Evolutionary conservation across 805 yeast genomes (phyloP), one percentile per base, ranked within the genome.

Genomic region (Diddensiella caesifluorescens): DNA sequence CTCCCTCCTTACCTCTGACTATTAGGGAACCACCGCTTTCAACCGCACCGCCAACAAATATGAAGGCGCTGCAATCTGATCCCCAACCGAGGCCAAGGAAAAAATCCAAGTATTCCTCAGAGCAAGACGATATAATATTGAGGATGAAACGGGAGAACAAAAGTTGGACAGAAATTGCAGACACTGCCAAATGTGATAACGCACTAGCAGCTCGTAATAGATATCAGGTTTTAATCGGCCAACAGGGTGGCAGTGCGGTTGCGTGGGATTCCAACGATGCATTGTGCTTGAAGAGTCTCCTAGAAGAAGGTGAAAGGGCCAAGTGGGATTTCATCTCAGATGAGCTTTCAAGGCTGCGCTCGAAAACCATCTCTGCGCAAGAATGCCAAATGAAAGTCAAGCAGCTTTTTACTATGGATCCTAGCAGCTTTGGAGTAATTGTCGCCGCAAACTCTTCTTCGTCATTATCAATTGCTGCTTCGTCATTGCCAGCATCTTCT

Each of bases 181-280:
- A 77, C 41, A 62, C 67, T 2, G 73, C 85, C 2, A 70, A 73
- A 3, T 81, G 82, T 22, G 83, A 79, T 5, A 73, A 79, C 31
- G 79, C 75, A 45, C 62, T 83, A 29, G 86, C 90, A 0, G 90
- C 89, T 0, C 63, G 90, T 44, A 83, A 83, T 56, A 63, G 90
- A 45, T 83, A 83, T 53, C 90, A 83, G 60, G 90, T 83, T 3
- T 69, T 83, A 36, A 81, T 83, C 49, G 92, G 92, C 3, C 90
- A 83, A 56, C 90, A 83, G 53, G 90, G 90, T 3, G 82, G 83
- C 25, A 83, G 83, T 9, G 70, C 78, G 1, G 72, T 77, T 19
- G 72, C 75, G 22, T 81, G 87, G 81, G 75, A 73, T 6, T 52
- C 65, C 1, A 75, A 73, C 12, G 87, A 81, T 58, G 70, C 75